Evolutionary conservation across 345 rosid species (phyloP).

Genomic region (Salix arbutifolia): DNA sequence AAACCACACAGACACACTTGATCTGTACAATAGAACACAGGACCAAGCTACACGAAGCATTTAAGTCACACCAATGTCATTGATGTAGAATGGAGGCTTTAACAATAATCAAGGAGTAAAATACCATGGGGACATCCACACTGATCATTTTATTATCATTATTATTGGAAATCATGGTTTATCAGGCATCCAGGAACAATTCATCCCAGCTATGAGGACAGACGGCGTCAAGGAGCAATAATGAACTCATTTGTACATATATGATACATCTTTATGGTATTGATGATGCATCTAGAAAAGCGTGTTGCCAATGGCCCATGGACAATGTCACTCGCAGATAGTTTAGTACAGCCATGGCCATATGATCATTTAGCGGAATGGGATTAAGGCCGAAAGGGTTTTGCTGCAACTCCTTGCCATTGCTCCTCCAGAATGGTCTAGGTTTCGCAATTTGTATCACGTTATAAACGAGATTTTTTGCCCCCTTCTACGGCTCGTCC

Average conservation of each 20-base stretch:
- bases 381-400: not conserved
- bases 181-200: not conserved
- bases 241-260: slow-evolving; percentile 1
- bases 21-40: slow-evolving; percentile 63
- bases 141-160: not conserved
- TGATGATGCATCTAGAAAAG: slow-evolving; percentile 8
- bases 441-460: slow-evolving; percentile 1
- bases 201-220: not conserved
- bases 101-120: not conserved
- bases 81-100: not conserved
- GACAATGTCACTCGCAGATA: not conserved
- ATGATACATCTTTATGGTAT: not conserved
- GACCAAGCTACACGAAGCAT: slow-evolving; percentile 33
- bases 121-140: not conserved
- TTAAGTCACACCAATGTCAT: slow-evolving; percentile 18
- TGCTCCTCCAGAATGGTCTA: slow-evolving; percentile 6
- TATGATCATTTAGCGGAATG: not conserved
- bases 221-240: not conserved
- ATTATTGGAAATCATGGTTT: not conserved
- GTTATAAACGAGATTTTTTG: not conserved
- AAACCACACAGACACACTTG: slow-evolving; percentile 61
- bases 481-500: not conserved
- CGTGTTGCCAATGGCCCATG: not conserved
- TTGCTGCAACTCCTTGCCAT: not conserved
- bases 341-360: not conserved